Conservation (phyloP, 305 asterid species). For the Fraxinus sp. region DNA sequence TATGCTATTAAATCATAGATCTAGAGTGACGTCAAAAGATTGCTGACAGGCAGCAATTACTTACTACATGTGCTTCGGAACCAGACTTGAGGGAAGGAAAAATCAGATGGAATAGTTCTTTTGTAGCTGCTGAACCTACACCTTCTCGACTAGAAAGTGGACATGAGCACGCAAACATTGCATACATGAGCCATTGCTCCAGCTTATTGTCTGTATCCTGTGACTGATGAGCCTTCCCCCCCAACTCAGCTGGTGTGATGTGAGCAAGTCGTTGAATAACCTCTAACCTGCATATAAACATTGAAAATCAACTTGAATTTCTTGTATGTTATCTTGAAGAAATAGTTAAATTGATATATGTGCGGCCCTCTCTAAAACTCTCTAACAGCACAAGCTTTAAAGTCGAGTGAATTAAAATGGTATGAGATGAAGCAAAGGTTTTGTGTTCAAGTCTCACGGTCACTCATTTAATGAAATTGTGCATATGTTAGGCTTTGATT, state of each 20-base stretch:
- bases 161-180: constrained; percentile 96
- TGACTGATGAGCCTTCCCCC: constrained; percentile 94
- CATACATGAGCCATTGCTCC: constrained; percentile 99
- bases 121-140: constrained; percentile 81
- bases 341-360: not conserved
- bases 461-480: not conserved
- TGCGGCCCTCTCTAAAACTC: not conserved
- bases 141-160: constrained; percentile 86
- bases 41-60: constrained; percentile 35
- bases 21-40: constrained; percentile 20
- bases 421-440: not conserved
- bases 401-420: not conserved
- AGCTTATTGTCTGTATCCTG: constrained; percentile 96
- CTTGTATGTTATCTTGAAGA: constrained; percentile 6
- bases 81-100: constrained; percentile 95
- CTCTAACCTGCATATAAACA: constrained; percentile 68
- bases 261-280: constrained; percentile 93
- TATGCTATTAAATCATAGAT: constrained; percentile 5
- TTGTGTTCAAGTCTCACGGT: not conserved
- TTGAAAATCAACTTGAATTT: constrained; percentile 3
- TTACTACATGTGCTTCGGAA: constrained; percentile 86
- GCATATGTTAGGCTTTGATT: not conserved
- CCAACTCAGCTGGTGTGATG: constrained; percentile 90
- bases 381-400: not conserved
- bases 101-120: constrained; percentile 93